Percentiles rank a stretch among this genome's conserved stretches.
These are phyloP conservation scores for Sporisorium exsertum DNA, from an alignment of 1,284 basidiomycete species.

Conservation along the genomic window DNA sequence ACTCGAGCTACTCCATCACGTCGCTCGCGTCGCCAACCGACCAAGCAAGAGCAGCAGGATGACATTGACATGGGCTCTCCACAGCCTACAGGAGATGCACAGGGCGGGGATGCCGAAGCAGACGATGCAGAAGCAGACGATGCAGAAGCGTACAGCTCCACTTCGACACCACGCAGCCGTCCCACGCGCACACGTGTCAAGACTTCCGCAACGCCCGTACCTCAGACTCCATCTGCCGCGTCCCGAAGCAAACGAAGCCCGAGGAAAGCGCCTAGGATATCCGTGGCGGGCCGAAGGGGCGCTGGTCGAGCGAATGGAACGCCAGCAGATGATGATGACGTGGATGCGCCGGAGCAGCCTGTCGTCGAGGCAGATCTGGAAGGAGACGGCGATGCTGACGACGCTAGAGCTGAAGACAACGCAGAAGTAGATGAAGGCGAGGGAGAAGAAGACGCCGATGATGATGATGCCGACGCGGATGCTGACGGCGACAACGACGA, in stretches of 20 bases:
- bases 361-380: constrained; percentile 19
- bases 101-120: constrained; percentile 2
- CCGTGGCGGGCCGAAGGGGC: constrained; percentile 20
- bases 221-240: constrained; percentile 19
- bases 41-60: constrained; percentile 25
- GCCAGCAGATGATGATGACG: constrained; percentile 30
- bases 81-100: constrained; percentile 14
- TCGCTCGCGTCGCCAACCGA: constrained; percentile 35
- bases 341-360: constrained; percentile 4
- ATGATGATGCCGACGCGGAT: constrained; percentile 21
- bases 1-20: constrained; percentile 33
- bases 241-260: constrained; percentile 24
- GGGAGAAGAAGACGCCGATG: constrained; percentile 18
- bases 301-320: constrained; percentile 10
- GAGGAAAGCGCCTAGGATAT: constrained; percentile 26
- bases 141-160: constrained; percentile 4
- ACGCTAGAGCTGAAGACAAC: constrained; percentile 15
- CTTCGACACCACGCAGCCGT: constrained; percentile 31
- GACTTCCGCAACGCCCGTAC: constrained; percentile 30
- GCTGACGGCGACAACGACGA: constrained; percentile 29
- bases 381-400: constrained; percentile 8
- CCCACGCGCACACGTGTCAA: constrained; percentile 25
- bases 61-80: constrained; percentile 23
- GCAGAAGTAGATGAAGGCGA: constrained; percentile 12
- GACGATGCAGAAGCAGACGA: constrained; percentile 17